phyloP scores from a whole-genome alignment of 148 eudicot species.

The Dianthus caryophyllus region DNA sequence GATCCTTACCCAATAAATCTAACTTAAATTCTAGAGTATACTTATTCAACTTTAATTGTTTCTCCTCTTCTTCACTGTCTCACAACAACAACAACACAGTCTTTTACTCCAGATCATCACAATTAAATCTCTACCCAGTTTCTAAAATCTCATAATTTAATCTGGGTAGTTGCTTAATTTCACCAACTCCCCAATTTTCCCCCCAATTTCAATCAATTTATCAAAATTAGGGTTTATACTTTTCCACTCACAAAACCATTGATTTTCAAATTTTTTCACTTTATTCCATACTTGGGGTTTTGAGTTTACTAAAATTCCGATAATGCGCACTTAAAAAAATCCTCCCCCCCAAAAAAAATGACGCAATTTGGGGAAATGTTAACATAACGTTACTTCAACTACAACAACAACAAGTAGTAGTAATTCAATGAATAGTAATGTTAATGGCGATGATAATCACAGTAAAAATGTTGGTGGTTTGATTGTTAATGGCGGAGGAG shows the following conservation, averaged over 20 bases:
- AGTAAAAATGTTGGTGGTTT: not conserved
- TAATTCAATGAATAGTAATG: too few relatives aligned
- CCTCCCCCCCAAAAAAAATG: not conserved
- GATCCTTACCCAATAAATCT: not conserved
- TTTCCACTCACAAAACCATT: not conserved
- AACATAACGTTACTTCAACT: too few relatives aligned
- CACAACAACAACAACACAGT: not conserved
- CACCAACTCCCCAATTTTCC: not conserved
- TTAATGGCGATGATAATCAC: too few relatives aligned
- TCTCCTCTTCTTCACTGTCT: constrained; percentile 5
- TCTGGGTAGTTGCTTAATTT: constrained; percentile 2
- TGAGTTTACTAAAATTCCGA: not conserved
- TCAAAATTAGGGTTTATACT: constrained; percentile 20
- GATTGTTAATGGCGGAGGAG: not conserved
- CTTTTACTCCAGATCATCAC: constrained; percentile 17
- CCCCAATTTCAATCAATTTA: too few relatives aligned
- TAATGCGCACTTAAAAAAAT: not conserved
- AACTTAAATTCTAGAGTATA: not conserved
- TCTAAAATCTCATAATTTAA: not conserved
- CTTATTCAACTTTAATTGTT: too few relatives aligned
- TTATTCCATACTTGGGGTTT: too few relatives aligned
- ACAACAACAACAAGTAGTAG: constrained; percentile 14
- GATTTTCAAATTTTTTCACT: not conserved
- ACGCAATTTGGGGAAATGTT: not conserved
- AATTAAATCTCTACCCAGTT: constrained; percentile 23